Conservation (phyloP, 179 eudicot species). For the Nepenthes alata region DNA sequence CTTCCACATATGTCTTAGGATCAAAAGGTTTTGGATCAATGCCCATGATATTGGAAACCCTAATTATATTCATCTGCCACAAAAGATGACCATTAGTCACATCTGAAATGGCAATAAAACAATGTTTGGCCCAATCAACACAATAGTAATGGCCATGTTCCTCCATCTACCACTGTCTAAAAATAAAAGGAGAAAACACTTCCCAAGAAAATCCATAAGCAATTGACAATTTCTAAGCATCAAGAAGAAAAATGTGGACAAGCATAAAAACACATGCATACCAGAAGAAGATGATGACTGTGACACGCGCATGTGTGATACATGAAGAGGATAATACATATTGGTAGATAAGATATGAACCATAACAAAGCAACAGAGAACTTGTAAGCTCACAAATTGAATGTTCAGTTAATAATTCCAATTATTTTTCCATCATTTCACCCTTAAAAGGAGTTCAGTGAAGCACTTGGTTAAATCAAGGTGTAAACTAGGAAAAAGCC, state of each 20-base stretch:
- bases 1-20: slow-evolving; percentile 83
- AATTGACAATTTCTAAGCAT: no score
- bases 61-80: slow-evolving; percentile 87
- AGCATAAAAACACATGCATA: background rate
- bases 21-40: slow-evolving; percentile 93
- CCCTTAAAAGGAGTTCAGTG: no score
- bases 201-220: background rate
- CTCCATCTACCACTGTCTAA: background rate
- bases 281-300: background rate
- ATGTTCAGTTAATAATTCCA: no score
- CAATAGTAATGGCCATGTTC: background rate
- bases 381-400: no score
- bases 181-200: background rate
- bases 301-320: background rate
- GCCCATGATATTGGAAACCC: slow-evolving; percentile 98
- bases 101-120: background rate
- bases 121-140: background rate
- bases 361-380: no score
- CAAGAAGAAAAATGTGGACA: background rate
- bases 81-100: slow-evolving; percentile 6
- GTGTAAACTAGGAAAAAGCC: no score
- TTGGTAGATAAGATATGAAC: no score
- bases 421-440: no score
- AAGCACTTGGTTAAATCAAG: no score
- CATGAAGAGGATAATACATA: background rate